Evolutionary conservation across 164 flowering plant species (phyloP).

Genomic region (Dillenia suffruticosa): DNA sequence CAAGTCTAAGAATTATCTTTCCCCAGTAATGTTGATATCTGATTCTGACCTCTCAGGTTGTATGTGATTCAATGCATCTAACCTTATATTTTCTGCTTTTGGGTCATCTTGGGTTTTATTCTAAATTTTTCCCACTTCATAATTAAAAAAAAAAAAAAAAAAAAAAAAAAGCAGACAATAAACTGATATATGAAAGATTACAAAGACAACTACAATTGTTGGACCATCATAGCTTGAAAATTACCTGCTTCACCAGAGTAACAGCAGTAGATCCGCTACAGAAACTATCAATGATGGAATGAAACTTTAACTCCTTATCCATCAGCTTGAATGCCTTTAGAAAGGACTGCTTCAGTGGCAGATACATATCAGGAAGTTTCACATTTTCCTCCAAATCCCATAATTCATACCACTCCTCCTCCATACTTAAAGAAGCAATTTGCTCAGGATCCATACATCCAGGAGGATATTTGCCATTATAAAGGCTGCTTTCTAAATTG

Average conservation of each 20-base stretch:
- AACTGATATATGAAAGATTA: too few species aligned
- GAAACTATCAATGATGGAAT: conserved; percentile 70
- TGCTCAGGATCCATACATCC: conserved; percentile 47
- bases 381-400: conserved; percentile 38
- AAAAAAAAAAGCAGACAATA: too few species aligned
- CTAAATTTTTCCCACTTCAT: too few species aligned
- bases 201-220: too few species aligned
- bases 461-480: conserved; percentile 15
- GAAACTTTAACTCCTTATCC: conserved; percentile 72
- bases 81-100: too few species aligned
- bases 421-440: conserved; percentile 35
- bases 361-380: conserved; percentile 48
- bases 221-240: too few species aligned
- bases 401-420: conserved; percentile 47
- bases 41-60: too few species aligned
- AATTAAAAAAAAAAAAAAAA: too few species aligned
- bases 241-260: conserved; percentile 64
- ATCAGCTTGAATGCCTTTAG: conserved; percentile 66
- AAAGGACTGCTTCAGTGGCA: conserved; percentile 46
- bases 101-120: too few species aligned
- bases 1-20: too few species aligned
- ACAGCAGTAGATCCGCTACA: conserved; percentile 86
- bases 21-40: too few species aligned
- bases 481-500: conserved; percentile 18
- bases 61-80: too few species aligned